Evolutionary conservation across 2,329 filamentous ascomycete genomes (phyloP).

Genomic region (Cladosporium sp.): DNA sequence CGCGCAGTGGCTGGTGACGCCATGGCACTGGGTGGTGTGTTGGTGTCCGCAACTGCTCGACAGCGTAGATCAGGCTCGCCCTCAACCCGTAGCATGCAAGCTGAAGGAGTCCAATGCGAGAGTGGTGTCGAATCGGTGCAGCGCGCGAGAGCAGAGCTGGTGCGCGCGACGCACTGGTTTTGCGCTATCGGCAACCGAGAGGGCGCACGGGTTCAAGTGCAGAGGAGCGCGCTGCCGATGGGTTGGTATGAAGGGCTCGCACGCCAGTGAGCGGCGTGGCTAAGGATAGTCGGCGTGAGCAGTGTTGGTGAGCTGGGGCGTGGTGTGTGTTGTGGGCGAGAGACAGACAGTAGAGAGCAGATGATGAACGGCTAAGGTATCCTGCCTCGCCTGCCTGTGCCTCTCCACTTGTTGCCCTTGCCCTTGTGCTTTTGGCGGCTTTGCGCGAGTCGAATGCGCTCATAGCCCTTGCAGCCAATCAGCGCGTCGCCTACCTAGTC

Average conservation of each 20-base stretch:
- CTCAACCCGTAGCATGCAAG: not conserved
- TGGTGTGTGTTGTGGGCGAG: not conserved
- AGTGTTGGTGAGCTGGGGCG: not conserved
- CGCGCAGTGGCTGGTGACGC: constrained; percentile 31
- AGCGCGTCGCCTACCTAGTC: not conserved
- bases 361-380: not conserved
- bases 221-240: not conserved
- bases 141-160: not conserved
- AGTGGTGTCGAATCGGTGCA: not conserved
- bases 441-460: too few relatives aligned
- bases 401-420: not conserved
- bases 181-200: constrained; percentile 13
- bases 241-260: not conserved
- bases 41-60: not conserved
- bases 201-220: not conserved
- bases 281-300: not conserved
- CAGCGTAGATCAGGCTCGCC: not conserved
- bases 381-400: not conserved
- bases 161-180: constrained; percentile 16
- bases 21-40: constrained; percentile 21
- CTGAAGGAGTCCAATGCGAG: not conserved
- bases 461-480: not conserved
- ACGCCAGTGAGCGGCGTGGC: not conserved
- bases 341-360: not conserved
- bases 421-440: not conserved